Percentiles rank a stretch among this genome's conserved stretches.
phyloP scores from a whole-genome alignment of 2,329 filamentous ascomycete genomes.

The Xylaria sp. region DNA sequence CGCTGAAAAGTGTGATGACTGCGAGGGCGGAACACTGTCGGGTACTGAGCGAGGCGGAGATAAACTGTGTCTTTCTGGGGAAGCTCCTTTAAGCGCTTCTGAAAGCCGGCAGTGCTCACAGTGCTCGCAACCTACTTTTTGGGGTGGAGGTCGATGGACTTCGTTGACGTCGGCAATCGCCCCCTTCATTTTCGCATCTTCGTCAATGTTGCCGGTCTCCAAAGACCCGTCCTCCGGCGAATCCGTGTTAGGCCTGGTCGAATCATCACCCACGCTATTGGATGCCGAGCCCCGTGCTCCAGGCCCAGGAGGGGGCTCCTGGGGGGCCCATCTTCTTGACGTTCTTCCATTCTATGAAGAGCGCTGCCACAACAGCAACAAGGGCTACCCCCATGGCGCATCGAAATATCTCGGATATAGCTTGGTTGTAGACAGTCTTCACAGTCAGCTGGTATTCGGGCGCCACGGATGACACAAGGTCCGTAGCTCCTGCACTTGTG shows the following conservation, averaged over 20 bases:
- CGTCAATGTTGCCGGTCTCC: constrained; percentile 6
- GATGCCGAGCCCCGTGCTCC: background rate
- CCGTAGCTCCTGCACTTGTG: constrained; percentile 40
- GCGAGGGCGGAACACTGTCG: constrained; percentile 1
- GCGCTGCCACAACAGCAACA: constrained; percentile 45
- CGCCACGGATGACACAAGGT: constrained; percentile 46
- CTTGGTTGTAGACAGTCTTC: constrained; percentile 50
- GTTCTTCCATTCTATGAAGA: constrained; percentile 55
- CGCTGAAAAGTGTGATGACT: background rate
- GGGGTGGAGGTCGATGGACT: background rate
- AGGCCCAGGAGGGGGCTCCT: constrained; percentile 3
- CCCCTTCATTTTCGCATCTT: constrained; percentile 1
- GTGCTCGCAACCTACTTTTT: constrained; percentile 17
- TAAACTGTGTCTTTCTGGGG: constrained; percentile 9
- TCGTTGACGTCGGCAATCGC: constrained; percentile 3
- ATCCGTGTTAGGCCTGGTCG: constrained; percentile 2
- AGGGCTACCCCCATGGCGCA: constrained; percentile 48
- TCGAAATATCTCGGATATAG: constrained; percentile 50
- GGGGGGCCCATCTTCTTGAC: constrained; percentile 43
- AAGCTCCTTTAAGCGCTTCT: constrained; percentile 7
- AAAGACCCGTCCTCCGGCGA: constrained; percentile 1
- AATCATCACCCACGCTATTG: constrained; percentile 4
- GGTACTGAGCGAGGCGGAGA: background rate
- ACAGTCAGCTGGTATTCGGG: constrained; percentile 42
- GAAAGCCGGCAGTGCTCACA: constrained; percentile 24